Base-by-base conservation (phyloP, 2,329 filamentous ascomycete species). In the Dactylellina sp. region DNA sequence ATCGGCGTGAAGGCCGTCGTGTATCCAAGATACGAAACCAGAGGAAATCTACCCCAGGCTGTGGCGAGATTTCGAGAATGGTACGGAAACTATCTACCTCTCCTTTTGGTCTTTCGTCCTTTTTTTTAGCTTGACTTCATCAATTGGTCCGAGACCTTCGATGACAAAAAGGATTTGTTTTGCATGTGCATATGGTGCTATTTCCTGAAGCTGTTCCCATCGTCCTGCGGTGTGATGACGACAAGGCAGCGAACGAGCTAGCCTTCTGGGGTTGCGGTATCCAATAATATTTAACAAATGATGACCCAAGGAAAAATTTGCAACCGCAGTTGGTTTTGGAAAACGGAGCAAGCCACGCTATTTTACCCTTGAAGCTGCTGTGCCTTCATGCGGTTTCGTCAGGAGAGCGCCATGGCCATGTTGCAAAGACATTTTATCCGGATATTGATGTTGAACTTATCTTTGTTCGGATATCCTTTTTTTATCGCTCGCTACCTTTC, bases 11-110 rank as follows among this genome's bases (percentile, higher is more conserved):
- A 86, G 61, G 84, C 87, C 35, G 82, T 91, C 53, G 87, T 90
- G n/a, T 95, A 94, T 80, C 91, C 91, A 35, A 88, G 87, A 77
- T 95, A 89, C 80, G 91, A 94, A 81, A 95, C 91, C n/a, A 84
- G 89, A 71, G 91, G 91, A 14, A 90, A 94, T 79, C 82, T 95
- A 52, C 83, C 85, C 50, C 86, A 89, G 75, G 91, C 89, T 79
- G 91, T 94, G 71, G 84, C 84, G 72, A 85, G 87, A 25, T 93
- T 95, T 81, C 88, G 89, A 76, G 89, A 91, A 82, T 95, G 91
- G 90, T 89, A 80, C 40, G 61, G 53, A 60, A 22, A 35, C 22
- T 50, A 32, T 61, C 47, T 57, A 52, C 52, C 59, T 52, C 16
- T 50, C 28, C 32, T 22, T 37, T 24, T 39, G 7, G 40, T 14